Evolutionary conservation across 177 flowering plant species (phyloP).

Genomic region (Telopea speciosissima): DNA sequence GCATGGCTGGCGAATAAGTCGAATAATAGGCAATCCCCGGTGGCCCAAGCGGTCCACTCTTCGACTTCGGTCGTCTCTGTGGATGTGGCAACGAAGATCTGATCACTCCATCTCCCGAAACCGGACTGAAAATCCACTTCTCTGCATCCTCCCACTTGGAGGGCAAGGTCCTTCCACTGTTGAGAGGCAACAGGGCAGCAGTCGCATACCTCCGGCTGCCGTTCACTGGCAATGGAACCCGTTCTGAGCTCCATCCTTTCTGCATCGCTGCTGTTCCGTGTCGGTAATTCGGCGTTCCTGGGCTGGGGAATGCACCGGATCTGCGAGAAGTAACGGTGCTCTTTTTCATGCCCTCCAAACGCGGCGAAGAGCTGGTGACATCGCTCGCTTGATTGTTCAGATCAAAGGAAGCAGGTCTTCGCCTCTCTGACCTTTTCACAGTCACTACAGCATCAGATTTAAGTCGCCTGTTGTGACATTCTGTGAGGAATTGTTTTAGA

Average conservation of each 20-base stretch:
- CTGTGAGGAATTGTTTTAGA: slow-evolving; percentile 21
- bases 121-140: slow-evolving; percentile 96
- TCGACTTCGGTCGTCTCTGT: slow-evolving; percentile 74
- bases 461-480: slow-evolving; percentile 56
- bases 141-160: slow-evolving; percentile 99
- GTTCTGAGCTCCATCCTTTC: slow-evolving; percentile 95
- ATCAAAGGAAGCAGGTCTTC: slow-evolving; percentile 69
- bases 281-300: slow-evolving; percentile 64
- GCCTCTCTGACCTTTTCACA: slow-evolving; percentile 37
- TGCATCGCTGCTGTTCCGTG: slow-evolving; percentile 42
- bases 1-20: slow-evolving; percentile 55
- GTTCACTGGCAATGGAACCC: slow-evolving; percentile 54
- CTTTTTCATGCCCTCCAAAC: slow-evolving; percentile 51
- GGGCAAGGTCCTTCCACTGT: slow-evolving; percentile 71
- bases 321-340: slow-evolving; percentile 30
- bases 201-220: slow-evolving; percentile 32
- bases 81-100: slow-evolving; percentile 38
- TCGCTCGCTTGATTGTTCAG: slow-evolving; percentile 34
- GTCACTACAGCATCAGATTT: slow-evolving; percentile 41
- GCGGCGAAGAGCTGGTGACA: slow-evolving; percentile 48
- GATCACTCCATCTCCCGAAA: slow-evolving; percentile 43
- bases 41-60: slow-evolving; percentile 92
- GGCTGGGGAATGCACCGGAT: slow-evolving; percentile 65
- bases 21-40: slow-evolving; percentile 66
- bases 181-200: slow-evolving; percentile 44